These are phyloP conservation scores for Ochromonas danica DNA, from an alignment of 108 stramenopile genomes.

Conservation along the genomic window DNA sequence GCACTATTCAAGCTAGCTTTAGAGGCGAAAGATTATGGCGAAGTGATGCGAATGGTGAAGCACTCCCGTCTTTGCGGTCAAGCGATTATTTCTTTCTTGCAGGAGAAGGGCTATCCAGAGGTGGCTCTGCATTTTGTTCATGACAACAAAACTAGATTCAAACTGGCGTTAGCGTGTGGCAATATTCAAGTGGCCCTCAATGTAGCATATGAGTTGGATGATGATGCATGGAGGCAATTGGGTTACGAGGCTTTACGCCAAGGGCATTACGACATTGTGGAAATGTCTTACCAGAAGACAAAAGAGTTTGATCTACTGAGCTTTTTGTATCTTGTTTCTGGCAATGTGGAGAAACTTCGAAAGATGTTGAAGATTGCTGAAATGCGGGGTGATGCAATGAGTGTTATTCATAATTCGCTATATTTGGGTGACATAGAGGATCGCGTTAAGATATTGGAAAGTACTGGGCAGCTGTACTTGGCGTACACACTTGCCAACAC, in stretches of 20 bases:
- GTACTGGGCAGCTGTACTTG: slow-evolving; percentile 83
- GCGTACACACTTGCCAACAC: slow-evolving; percentile 85
- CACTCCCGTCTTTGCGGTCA: slow-evolving; percentile 87
- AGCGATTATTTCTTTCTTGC: slow-evolving; percentile 94
- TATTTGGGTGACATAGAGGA: slow-evolving; percentile 89
- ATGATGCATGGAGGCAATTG: slow-evolving; percentile 86
- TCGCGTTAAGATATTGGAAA: slow-evolving; percentile 85
- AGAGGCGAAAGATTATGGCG: slow-evolving; percentile 69
- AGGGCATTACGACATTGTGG: slow-evolving; percentile 94
- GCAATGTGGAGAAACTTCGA: slow-evolving; percentile 85
- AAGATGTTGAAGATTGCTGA: slow-evolving; percentile 97
- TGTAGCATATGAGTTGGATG: slow-evolving; percentile 81
- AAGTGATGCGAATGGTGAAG: slow-evolving; percentile 96
- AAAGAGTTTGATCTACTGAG: slow-evolving; percentile 94
- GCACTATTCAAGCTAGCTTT: slow-evolving; percentile 83
- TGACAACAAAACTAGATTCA: slow-evolving; percentile 89
- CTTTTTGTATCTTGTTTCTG: slow-evolving; percentile 93
- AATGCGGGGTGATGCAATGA: slow-evolving; percentile 91
- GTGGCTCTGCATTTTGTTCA: slow-evolving; percentile 97
- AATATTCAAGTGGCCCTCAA: slow-evolving; percentile 97
- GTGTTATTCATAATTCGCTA: slow-evolving; percentile 92
- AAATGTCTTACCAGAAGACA: slow-evolving; percentile 96
- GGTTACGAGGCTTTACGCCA: slow-evolving; percentile 90
- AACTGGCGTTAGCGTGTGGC: slow-evolving; percentile 94
- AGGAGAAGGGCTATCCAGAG: slow-evolving; percentile 95